Evolutionary conservation across 2,329 filamentous ascomycete species (phyloP).

Genomic region (Leptographium lundbergii): DNA sequence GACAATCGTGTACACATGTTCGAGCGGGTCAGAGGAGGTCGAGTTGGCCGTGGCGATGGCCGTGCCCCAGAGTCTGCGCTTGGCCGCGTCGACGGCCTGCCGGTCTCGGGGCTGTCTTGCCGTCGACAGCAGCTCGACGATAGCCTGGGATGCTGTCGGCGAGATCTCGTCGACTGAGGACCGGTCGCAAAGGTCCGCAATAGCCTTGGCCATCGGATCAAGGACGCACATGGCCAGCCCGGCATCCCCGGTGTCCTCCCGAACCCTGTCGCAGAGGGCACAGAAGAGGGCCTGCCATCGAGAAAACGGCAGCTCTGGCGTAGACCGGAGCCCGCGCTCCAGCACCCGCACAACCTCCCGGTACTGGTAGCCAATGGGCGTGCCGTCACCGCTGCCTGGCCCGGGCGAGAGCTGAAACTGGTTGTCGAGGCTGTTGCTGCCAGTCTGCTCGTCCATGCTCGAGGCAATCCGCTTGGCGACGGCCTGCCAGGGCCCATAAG

Average conservation of each 20-base stretch:
- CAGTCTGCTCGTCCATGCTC: conserved; percentile 24
- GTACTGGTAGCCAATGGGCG: conserved; percentile 53
- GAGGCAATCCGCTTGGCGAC: conserved; percentile 32
- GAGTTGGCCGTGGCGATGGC: conserved; percentile 24
- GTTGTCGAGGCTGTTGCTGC: neutral
- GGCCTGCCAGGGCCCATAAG: conserved; percentile 39
- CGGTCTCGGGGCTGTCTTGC: conserved; percentile 46
- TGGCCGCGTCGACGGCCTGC: conserved; percentile 51
- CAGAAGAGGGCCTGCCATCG: conserved; percentile 45
- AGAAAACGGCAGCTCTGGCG: conserved; percentile 31
- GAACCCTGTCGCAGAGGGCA: conserved; percentile 41
- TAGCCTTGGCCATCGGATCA: conserved; percentile 53
- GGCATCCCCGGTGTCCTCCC: conserved; percentile 52
- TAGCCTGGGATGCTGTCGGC: conserved; percentile 20
- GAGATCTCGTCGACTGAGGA: conserved; percentile 11
- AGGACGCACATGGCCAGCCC: conserved; percentile 54
- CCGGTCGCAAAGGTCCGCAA: conserved; percentile 26
- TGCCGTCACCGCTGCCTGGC: conserved; percentile 16
- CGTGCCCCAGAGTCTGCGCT: conserved; percentile 54
- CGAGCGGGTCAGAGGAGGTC: conserved; percentile 47
- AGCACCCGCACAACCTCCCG: conserved; percentile 57
- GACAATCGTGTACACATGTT: conserved; percentile 51
- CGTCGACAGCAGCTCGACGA: conserved; percentile 29
- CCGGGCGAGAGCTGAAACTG: conserved; percentile 5
- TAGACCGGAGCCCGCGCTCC: conserved; percentile 41